Base-by-base conservation (phyloP, 257 asterid species). In the Euphrasia confusa region DNA sequence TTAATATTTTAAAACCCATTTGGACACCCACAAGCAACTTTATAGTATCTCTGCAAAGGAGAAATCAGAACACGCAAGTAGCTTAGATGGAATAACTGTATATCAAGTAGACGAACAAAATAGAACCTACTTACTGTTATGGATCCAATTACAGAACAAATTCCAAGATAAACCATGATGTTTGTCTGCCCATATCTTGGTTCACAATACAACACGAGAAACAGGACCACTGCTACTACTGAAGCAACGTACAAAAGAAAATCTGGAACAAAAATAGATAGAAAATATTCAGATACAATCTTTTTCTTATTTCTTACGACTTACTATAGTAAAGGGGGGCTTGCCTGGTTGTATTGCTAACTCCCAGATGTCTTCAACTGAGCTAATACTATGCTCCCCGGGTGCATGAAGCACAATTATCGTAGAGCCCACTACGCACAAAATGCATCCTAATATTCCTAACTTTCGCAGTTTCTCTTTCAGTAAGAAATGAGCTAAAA, bases 401-500 rank as follows among this genome's bases (percentile, higher is more conserved):
- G 97, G 97, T 73, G 95, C 97, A 84, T 89, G 97, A 76, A 89
- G 88, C 73, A 89, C 97, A 52, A 89, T 86, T 67, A 89, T 66
- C 0, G 70, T 77, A 6, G 94, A 82, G 62, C 97, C 97, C 60
- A 87, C 94, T 60, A 86, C 86, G 71, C 97, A 86, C 49, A 89
- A 74, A 55, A 87, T 66, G 56, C 95, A 89, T 66, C 97, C 97
- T 69, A 89, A 55, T 60, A 89, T 78, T 63, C 97, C 97, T 76
- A 89, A 70, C 80, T 77, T 86, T 68, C 76, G 67, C 77, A 89
- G 60, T 61, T 77, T 84, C 77, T 89, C 95, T 69, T 78, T 79
- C 73, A 89, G 80, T 60, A 89, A 66, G 75, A 86, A 81, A 80
- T 89, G 95, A 64, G 97, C 95, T 64, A 89, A 76, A 73, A 89